These are phyloP conservation scores for Immersiporthe knoxdaviesiana DNA, from an alignment of 2,329 filamentous ascomycete species.

Conservation along the genomic window DNA sequence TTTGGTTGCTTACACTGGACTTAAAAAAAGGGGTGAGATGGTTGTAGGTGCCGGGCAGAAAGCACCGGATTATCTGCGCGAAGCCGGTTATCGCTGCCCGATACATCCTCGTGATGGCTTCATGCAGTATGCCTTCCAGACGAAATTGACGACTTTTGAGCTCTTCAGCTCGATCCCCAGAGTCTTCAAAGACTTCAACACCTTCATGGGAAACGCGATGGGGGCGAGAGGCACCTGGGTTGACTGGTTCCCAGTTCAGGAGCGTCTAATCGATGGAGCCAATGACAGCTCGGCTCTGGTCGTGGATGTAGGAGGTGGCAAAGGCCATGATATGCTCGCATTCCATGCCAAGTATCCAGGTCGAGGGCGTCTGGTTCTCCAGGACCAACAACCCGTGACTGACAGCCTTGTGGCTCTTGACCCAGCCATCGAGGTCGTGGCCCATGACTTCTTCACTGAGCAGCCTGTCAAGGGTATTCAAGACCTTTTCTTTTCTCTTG, in stretches of 20 bases:
- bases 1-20: neutral
- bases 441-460: slow-evolving; percentile 42
- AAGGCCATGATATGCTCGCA: slow-evolving; percentile 31
- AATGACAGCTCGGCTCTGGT: slow-evolving; percentile 31
- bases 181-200: slow-evolving; percentile 35
- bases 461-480: slow-evolving; percentile 41
- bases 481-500: neutral
- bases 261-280: slow-evolving; percentile 35
- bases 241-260: slow-evolving; percentile 33
- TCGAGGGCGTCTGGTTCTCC: slow-evolving; percentile 32
- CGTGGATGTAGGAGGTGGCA: slow-evolving; percentile 32
- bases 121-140: slow-evolving; percentile 36
- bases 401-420: slow-evolving; percentile 30
- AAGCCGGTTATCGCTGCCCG: slow-evolving; percentile 35
- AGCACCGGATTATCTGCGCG: slow-evolving; percentile 33
- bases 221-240: slow-evolving; percentile 32
- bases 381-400: slow-evolving; percentile 32
- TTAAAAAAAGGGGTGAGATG: slow-evolving; percentile 30
- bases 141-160: slow-evolving; percentile 34
- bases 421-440: slow-evolving; percentile 35
- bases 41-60: slow-evolving; percentile 30
- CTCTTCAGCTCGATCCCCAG: slow-evolving; percentile 32
- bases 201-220: slow-evolving; percentile 38
- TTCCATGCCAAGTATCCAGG: slow-evolving; percentile 25
- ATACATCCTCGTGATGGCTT: slow-evolving; percentile 34